Base-by-base conservation (phyloP, 1,284 basidiomycete genomes). In the Meira nashicola region DNA sequence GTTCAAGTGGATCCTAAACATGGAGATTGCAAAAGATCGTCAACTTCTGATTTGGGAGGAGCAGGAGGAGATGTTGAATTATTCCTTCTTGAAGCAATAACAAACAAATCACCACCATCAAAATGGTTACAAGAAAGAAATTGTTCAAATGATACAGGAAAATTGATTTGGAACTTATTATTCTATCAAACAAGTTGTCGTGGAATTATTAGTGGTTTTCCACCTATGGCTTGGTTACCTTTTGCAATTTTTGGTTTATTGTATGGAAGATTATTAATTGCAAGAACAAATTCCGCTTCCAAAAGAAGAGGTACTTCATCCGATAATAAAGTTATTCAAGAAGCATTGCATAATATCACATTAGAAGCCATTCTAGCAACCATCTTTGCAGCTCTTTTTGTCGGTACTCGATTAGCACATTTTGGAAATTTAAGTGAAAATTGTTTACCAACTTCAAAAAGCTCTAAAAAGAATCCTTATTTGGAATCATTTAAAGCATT, bases 241-340 rank as follows among this genome's bases (percentile, higher is more conserved):
- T 73, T 73, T 60, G 68, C 61, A 57, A 39, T 73, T 38, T 59
- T 73, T 33, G 70, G 68, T 14, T 46, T 68, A 19, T 46, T 71
- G n/a, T 73, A 71, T 47, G 68, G 65, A 8, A 62, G 67, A 2
- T 38, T 67, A 48, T 59, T 73, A 47, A 55, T 68, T 28, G 28
- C 28, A 33, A 33, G 28, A 33, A 33, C 28, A 4, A 17, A 55
- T 57, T 49, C 41, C 5, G 50, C 55, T 37, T 15, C 23, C 21
- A 40, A 25, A 25, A n/a, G 8, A 33, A 33, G 28, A 33, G 8
- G 28, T 4, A 4, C 28, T 33, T 33, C 28, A 33, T 33, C 28
- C 28, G 8, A 33, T 8, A 33, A 33, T 4, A 33, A 3, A 33
- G 28, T 33, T n/a, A n/a, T n/a, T 33, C 28, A 33, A 33, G 17